Percentiles rank a stretch among this genome's conserved stretches.
These are phyloP conservation scores for Incumbomyces delicatus DNA, from an alignment of 2,329 filamentous ascomycete genomes.

Conservation along the genomic window DNA sequence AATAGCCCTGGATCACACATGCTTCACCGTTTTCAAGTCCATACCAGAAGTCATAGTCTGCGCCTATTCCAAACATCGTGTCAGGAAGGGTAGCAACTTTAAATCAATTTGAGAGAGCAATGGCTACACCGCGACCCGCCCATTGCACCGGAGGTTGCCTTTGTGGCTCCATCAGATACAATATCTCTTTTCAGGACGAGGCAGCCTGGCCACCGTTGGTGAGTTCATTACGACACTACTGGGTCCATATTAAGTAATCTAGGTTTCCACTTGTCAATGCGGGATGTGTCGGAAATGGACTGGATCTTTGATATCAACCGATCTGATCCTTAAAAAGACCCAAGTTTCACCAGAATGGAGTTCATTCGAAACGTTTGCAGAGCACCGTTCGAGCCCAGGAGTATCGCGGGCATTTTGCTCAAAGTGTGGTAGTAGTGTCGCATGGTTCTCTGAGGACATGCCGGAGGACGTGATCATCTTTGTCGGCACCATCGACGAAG, in stretches of 20 bases:
- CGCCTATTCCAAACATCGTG: no score
- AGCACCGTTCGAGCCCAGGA: conserved; percentile 11
- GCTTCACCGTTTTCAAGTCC: no score
- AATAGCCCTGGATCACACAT: no score
- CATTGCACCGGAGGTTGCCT: conserved; percentile 9
- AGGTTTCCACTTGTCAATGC: conserved; percentile 13
- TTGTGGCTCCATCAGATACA: conserved; percentile 14
- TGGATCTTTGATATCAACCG: conserved; percentile 10
- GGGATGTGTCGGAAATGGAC: conserved; percentile 14
- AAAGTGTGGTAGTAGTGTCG: conserved; percentile 13
- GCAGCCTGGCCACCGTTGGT: conserved; percentile 12
- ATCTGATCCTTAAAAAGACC: conserved; percentile 9
- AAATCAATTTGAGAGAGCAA: no score
- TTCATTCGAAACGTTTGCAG: conserved; percentile 10
- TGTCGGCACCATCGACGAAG: conserved; percentile 12
- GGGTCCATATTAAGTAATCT: neutral
- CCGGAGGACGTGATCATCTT: conserved; percentile 11
- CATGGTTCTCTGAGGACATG: conserved; percentile 12
- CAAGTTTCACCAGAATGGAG: conserved; percentile 12
- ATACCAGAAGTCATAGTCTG: no score
- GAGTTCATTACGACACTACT: neutral
- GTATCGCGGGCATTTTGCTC: conserved; percentile 11
- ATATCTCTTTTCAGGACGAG: conserved; percentile 7
- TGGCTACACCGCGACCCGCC: no score
- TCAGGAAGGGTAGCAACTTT: no score